Evolutionary conservation across 2,329 filamentous ascomycete species (phyloP), one percentile per base, ranked within the genome.

Genomic region (Calycina marina): DNA sequence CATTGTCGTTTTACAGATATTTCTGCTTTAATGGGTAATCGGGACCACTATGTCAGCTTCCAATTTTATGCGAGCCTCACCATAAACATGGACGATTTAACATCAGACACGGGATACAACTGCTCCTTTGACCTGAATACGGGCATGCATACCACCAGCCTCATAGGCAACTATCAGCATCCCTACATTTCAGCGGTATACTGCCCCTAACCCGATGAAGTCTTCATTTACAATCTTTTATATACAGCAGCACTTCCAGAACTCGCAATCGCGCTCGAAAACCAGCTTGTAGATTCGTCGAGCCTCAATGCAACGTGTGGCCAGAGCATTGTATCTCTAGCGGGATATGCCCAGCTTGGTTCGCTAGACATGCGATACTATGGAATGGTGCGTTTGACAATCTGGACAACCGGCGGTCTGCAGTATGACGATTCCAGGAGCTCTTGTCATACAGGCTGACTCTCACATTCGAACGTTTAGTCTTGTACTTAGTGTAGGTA

Each of bases 281-380:
- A 69, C 35, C 38, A 47, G 6, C 47, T 61, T 3, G 43, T 56
- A 0, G 57, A 53, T 0, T 52, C 55, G 1, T 55, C 56, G 0
- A n/a, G n/a, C n/a, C n/a, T n/a, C n/a, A n/a, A n/a, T n/a, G n/a
- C n/a, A n/a, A n/a, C n/a, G n/a, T n/a, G n/a, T n/a, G n/a, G n/a
- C n/a, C n/a, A n/a, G n/a, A n/a, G n/a, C n/a, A n/a, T n/a, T n/a
- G n/a, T n/a, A n/a, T n/a, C n/a, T n/a, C n/a, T n/a, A n/a, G n/a
- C n/a, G n/a, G n/a, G n/a, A n/a, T n/a, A n/a, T n/a, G n/a, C n/a
- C n/a, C n/a, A n/a, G n/a, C n/a, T n/a, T n/a, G n/a, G n/a, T n/a
- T n/a, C n/a, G n/a, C 51, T 55, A n/a, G 62, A 62, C 0, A 58
- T 66, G 55, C 52, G 50, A 18, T 65, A 61, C 34, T 51, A 60